Evolutionary conservation across 768 basidiomycete species (phyloP).

Genomic region (Suillus plorans): DNA sequence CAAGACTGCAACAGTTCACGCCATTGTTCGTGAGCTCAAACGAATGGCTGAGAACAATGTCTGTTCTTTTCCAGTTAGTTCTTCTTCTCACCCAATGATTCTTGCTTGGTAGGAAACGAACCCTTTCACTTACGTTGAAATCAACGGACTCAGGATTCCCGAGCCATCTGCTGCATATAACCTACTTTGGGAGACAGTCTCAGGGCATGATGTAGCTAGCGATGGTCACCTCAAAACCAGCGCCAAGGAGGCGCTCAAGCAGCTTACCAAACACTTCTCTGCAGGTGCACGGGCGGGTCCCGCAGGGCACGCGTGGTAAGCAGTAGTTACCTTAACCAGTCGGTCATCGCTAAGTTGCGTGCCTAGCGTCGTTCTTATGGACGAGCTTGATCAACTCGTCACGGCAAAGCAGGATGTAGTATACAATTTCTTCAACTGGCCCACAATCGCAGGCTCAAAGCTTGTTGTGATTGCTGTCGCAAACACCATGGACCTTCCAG

Average conservation of each 20-base stretch:
- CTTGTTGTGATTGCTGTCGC: constrained; percentile 96
- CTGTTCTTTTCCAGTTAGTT: constrained; percentile 21
- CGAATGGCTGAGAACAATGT: constrained; percentile 83
- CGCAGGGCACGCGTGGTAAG: constrained; percentile 84
- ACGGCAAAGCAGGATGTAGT: constrained; percentile 97
- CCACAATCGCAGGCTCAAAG: constrained; percentile 82
- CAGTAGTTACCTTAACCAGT: constrained; percentile 12
- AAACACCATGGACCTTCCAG: constrained; percentile 97
- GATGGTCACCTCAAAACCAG: constrained; percentile 67
- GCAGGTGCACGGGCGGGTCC: constrained; percentile 66
- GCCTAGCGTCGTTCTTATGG: constrained; percentile 95
- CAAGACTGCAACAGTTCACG: constrained; percentile 97
- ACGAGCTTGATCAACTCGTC: constrained; percentile 95
- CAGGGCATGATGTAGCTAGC: constrained; percentile 64
- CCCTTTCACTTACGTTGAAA: constrained; percentile 96
- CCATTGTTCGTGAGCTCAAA: constrained; percentile 86
- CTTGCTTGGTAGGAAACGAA: constrained; percentile 68
- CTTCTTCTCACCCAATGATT: background rate
- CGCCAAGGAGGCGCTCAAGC: constrained; percentile 80
- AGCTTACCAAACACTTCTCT: constrained; percentile 77
- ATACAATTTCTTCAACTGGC: constrained; percentile 99
- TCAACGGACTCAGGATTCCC: constrained; percentile 92
- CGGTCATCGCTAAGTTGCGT: constrained; percentile 3
- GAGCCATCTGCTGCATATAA: constrained; percentile 92
- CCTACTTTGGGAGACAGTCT: constrained; percentile 91